Evolutionary conservation across 2,329 filamentous ascomycete genomes (phyloP).

Genomic region (Sarocladiaceae sp.): DNA sequence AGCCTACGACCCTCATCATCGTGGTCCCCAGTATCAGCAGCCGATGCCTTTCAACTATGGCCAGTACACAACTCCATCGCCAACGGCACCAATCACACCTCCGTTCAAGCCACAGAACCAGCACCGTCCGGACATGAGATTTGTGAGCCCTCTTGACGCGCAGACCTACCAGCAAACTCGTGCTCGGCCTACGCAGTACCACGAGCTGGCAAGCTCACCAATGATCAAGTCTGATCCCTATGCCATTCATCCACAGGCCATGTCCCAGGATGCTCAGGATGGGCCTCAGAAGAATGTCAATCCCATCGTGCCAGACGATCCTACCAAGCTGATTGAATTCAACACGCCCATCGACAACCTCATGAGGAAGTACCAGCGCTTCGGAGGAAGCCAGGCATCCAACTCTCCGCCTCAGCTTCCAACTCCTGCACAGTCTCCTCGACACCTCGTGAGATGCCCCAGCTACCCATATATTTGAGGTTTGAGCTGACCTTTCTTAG

Average conservation of each 20-base stretch:
- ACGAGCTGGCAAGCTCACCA: not conserved
- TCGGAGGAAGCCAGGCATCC: not conserved
- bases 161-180: not conserved
- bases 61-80: conserved; percentile 34
- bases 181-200: not conserved
- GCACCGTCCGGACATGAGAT: conserved; percentile 22
- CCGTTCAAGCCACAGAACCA: conserved; percentile 29
- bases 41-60: conserved; percentile 40
- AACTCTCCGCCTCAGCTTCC: not conserved
- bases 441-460: conserved; percentile 10
- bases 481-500: not conserved
- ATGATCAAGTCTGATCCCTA: conserved; percentile 1
- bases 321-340: conserved; percentile 56
- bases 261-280: not conserved
- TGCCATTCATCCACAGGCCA: not conserved
- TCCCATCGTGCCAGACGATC: conserved; percentile 18
- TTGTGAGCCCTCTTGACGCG: conserved; percentile 13
- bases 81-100: conserved; percentile 27
- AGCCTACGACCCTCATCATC: conserved; percentile 32
- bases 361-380: conserved; percentile 56
- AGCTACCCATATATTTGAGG: conserved; percentile 20
- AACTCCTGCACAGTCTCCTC: not conserved
- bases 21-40: conserved; percentile 36
- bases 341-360: conserved; percentile 81
- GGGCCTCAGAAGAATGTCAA: conserved; percentile 3